Percentiles rank a stretch among this genome's conserved stretches.
phyloP scores from a whole-genome alignment of 2,329 filamentous ascomycete species.

The Thelonectria olida region DNA sequence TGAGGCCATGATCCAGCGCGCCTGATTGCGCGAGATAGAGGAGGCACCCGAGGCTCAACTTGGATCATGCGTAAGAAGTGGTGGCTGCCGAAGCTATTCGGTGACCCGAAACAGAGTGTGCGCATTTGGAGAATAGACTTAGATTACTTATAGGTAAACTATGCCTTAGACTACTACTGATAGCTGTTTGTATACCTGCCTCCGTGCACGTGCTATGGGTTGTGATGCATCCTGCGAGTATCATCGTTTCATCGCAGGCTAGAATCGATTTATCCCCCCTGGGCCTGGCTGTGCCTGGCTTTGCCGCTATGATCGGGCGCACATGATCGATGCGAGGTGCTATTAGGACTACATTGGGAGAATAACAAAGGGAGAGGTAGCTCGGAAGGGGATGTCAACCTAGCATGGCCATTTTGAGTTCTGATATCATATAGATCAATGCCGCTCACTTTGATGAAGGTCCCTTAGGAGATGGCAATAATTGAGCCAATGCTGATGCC shows the following conservation, averaged over 20 bases:
- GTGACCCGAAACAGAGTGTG: constrained; percentile 19
- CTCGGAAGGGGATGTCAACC: too few relatives aligned
- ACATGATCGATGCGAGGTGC: too few relatives aligned
- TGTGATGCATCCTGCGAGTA: constrained; percentile 13
- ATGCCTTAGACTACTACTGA: constrained; percentile 24
- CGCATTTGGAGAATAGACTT: constrained; percentile 25
- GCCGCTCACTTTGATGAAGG: constrained; percentile 9
- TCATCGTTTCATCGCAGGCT: constrained; percentile 12
- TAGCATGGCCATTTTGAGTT: too few relatives aligned
- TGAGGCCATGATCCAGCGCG: constrained; percentile 67
- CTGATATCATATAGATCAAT: constrained; percentile 7
- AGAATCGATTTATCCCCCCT: constrained; percentile 12
- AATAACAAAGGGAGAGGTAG: too few relatives aligned
- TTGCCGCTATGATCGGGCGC: too few relatives aligned
- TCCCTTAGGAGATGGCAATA: constrained; percentile 12
- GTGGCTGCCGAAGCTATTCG: constrained; percentile 22
- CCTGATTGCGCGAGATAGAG: constrained; percentile 24
- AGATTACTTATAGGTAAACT: constrained; percentile 13
- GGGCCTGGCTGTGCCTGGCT: too few relatives aligned
- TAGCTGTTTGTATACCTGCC: constrained; percentile 18
- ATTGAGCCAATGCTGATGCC: constrained; percentile 7
- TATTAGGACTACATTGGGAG: too few relatives aligned
- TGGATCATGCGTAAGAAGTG: constrained; percentile 20
- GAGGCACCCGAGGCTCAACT: constrained; percentile 20
- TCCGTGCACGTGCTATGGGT: constrained; percentile 12